Percentiles rank a stretch among this genome's conserved stretches.
Conservation (phyloP, 192 early-diverging fungal genomes). For the Jimgerdemannia flammicorona region DNA sequence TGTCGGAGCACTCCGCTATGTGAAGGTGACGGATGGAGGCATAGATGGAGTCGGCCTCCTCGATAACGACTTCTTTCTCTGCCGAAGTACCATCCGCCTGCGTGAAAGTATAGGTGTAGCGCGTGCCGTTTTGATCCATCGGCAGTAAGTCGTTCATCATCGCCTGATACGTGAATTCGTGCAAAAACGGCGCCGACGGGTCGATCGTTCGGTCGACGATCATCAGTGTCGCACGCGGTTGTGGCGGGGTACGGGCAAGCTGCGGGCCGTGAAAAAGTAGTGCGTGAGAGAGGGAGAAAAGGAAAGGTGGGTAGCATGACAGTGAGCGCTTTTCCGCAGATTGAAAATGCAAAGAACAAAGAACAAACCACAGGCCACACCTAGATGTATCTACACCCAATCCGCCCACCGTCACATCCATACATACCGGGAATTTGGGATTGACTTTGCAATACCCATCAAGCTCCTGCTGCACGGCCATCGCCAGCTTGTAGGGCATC, state of each 20-base stretch:
- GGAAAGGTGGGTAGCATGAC: not conserved
- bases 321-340: not conserved
- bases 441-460: conserved; percentile 71
- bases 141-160: conserved; percentile 91
- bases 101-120: conserved; percentile 55
- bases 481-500: conserved; percentile 75
- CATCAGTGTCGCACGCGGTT: conserved; percentile 74
- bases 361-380: not conserved
- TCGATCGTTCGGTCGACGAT: conserved; percentile 93
- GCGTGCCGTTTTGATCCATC: conserved; percentile 58
- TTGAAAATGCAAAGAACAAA: not conserved
- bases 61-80: conserved; percentile 51
- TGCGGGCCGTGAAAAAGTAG: conserved; percentile 1
- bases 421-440: conserved; percentile 56
- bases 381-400: not conserved
- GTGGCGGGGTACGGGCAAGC: conserved; percentile 38
- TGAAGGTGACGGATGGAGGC: conserved; percentile 75
- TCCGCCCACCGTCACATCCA: not conserved
- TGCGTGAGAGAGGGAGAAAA: not conserved
- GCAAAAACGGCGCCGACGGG: conserved; percentile 83
- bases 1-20: conserved; percentile 73
- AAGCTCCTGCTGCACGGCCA: conserved; percentile 78
- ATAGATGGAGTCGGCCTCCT: conserved; percentile 79
- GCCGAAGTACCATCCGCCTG: conserved; percentile 39
- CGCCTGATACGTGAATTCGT: conserved; percentile 99